Base-by-base conservation (phyloP, 169 alveolate genomes). In the Plasmodium reichenowi region DNA sequence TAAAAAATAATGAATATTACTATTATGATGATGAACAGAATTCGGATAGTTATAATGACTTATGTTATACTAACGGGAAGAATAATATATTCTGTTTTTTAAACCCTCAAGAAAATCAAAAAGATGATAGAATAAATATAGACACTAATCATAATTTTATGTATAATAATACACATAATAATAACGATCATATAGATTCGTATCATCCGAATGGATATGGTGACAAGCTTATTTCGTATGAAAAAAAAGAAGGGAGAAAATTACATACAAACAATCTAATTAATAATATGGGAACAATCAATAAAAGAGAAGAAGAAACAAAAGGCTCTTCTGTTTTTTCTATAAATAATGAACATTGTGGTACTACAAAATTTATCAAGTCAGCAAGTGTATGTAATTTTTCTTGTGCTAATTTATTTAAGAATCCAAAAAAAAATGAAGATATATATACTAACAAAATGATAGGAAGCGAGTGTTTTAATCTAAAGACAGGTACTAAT, bases 401-500 rank as follows among this genome's bases (percentile, higher is more conserved):
- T 56, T 56, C 64, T 56, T 8, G 22, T 56, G 22, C 29, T 15
- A 56, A 56, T 56, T 15, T 10, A 0, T 56, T 56, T 15, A 56
- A 56, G 0, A 48, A 10, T 50, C 20, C 12, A 22, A 12, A 17
- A 6, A 24, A 24, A 24, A 47, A 32, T 13, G 38, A 13, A 58
- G 15, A 71, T 22, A 24, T 26, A 17, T 8, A 15, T 1, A 29
- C 6, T 32, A 47, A 45, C 66, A 29, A 47, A 43, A 20, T 38
- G 3, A 5, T n/a, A 74, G 22, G 17, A 10, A 38, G 59, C 20
- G 88, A 43, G 9, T 58, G 59, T 48, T 29, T 13, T 15, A 26
- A 74, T 6, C 59, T 74, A 15, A 74, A 74, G 48, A 74, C 32
- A 32, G 45, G 45, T 32, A 32, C 45, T 0, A 32, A 32, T 17